These are phyloP conservation scores for Arabidopsis lyrata DNA, from an alignment of 441 rosid species.

Conservation along the genomic window DNA sequence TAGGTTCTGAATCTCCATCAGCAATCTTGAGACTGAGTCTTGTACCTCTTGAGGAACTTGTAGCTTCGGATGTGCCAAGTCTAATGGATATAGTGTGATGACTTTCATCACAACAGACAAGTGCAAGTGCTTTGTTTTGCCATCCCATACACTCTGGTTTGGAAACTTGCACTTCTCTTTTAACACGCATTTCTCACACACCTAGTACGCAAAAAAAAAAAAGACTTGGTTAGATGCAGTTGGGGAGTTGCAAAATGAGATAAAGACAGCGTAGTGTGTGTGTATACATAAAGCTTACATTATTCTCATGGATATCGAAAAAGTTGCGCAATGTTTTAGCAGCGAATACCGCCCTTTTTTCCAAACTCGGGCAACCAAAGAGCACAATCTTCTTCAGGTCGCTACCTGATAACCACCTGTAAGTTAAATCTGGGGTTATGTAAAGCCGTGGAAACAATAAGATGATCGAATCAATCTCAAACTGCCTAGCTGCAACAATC, in stretches of 20 bases:
- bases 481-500: constrained; percentile 10
- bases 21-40: constrained; percentile 56
- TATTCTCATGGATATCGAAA: constrained; percentile 69
- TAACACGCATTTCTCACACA: constrained; percentile 65
- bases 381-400: constrained; percentile 69
- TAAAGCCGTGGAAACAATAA: constrained; percentile 2
- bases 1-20: constrained; percentile 60
- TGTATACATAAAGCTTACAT: constrained; percentile 49
- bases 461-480: neutral
- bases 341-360: constrained; percentile 55
- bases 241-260: constrained; percentile 1
- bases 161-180: constrained; percentile 71
- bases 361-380: constrained; percentile 76
- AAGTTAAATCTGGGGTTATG: constrained; percentile 35
- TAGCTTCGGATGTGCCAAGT: constrained; percentile 55
- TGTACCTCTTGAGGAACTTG: constrained; percentile 62
- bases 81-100: constrained; percentile 60
- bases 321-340: constrained; percentile 73
- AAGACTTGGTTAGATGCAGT: constrained; percentile 21
- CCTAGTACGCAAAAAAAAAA: constrained; percentile 50
- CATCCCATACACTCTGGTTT: constrained; percentile 59
- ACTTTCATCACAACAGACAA: constrained; percentile 68
- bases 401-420: constrained; percentile 83
- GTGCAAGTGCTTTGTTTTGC: constrained; percentile 50
- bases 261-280: constrained; percentile 1